Evolutionary conservation across 2,329 filamentous ascomycete genomes (phyloP).

Genomic region (Blastomyces silverae): DNA sequence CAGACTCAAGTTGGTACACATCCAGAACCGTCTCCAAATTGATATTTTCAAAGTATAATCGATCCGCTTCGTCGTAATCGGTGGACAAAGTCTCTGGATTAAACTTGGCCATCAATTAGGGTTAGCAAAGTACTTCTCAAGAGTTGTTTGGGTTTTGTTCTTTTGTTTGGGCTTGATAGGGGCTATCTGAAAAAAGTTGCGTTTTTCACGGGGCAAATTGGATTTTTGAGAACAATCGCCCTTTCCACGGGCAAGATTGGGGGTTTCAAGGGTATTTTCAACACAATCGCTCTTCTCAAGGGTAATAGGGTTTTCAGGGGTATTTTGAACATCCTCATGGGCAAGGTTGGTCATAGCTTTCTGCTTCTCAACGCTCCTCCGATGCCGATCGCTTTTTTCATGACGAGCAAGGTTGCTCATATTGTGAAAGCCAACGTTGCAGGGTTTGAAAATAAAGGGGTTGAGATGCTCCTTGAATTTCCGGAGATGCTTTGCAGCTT

Average conservation of each 20-base stretch:
- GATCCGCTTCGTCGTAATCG: constrained; percentile 91
- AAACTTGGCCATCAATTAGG: constrained; percentile 38
- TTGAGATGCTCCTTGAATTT: not conserved
- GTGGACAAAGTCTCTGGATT: constrained; percentile 87
- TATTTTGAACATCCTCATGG: not conserved
- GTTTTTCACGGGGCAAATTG: not conserved
- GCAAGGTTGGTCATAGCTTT: not conserved
- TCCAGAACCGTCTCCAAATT: constrained; percentile 84
- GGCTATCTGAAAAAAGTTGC: not conserved
- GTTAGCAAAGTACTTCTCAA: constrained; percentile 13
- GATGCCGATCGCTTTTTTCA: not conserved
- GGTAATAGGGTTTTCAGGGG: no score
- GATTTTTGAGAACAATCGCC: no score
- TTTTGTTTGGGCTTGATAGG: not conserved
- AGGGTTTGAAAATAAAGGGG: not conserved
- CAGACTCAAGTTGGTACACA: constrained; percentile 81
- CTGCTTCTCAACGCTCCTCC: not conserved
- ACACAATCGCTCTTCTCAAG: no score
- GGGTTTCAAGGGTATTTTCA: no score
- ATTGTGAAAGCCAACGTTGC: not conserved
- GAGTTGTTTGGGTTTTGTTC: not conserved
- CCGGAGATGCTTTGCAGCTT: not conserved
- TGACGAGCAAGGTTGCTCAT: not conserved
- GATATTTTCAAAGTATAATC: constrained; percentile 94
- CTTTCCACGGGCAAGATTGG: no score